Conservation (phyloP, 1,284 basidiomycete genomes). For the Megacollybia platyphylla region DNA sequence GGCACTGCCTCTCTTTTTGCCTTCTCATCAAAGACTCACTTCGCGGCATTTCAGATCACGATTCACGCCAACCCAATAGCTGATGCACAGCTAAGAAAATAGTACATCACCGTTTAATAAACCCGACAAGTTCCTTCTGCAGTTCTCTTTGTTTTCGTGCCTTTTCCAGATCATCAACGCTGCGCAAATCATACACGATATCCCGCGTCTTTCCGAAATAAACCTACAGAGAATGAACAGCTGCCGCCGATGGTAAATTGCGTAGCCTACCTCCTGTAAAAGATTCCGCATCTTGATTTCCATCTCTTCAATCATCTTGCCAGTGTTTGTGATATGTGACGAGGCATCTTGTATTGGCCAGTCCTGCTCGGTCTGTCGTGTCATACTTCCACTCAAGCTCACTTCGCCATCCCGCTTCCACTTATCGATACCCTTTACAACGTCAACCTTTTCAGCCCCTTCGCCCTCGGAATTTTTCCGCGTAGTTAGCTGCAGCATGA, state of each 20-base stretch:
- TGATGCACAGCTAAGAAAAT: constrained; percentile 38
- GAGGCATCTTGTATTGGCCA: constrained; percentile 65
- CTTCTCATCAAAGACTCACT: constrained; percentile 3
- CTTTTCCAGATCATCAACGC: constrained; percentile 77
- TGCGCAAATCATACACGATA: constrained; percentile 84
- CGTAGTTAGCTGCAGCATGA: constrained; percentile 90
- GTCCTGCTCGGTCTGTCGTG: constrained; percentile 87
- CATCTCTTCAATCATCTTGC: constrained; percentile 95
- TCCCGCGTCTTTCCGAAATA: constrained; percentile 98
- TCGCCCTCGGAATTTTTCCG: constrained; percentile 31
- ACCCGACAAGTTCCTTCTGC: constrained; percentile 91
- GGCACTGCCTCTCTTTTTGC: constrained; percentile 34
- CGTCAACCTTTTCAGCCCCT: constrained; percentile 20
- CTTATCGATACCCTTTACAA: constrained; percentile 22
- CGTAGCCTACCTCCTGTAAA: constrained; percentile 61
- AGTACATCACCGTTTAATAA: constrained; percentile 51
- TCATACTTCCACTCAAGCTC: constrained; percentile 90
- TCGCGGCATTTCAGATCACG: constrained; percentile 46
- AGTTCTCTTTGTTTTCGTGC: constrained; percentile 74
- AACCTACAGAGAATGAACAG: constrained; percentile 37
- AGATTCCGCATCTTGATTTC: constrained; percentile 98
- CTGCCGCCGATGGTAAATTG: constrained; percentile 2
- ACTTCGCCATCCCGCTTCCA: constrained; percentile 65
- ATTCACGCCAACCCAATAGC: constrained; percentile 95
- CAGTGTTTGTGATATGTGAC: constrained; percentile 87